Conservation (phyloP, 139 green algal genomes). For the Tetratostichococcus sp. region DNA sequence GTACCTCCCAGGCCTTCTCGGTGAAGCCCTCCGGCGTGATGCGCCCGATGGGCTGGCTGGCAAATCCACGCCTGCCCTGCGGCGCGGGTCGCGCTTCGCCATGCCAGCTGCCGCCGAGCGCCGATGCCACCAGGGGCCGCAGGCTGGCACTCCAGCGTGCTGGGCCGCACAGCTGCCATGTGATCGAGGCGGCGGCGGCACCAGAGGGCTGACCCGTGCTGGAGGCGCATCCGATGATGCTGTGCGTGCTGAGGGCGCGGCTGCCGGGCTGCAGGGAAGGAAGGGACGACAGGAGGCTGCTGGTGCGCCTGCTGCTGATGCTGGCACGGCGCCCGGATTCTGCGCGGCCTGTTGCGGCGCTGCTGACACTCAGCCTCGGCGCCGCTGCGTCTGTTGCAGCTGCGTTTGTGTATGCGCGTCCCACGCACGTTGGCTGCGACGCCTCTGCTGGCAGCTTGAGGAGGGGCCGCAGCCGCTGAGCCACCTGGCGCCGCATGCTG, state of each 20-base stretch:
- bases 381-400: no score
- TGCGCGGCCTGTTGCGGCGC: no score
- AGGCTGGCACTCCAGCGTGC: neutral
- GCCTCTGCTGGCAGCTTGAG: neutral
- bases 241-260: neutral
- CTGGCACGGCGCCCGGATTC: neutral
- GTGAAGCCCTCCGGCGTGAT: constrained; percentile 82
- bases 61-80: neutral
- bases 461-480: neutral
- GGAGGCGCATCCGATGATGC: no score
- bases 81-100: neutral
- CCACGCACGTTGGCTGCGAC: no score
- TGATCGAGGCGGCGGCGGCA: no score
- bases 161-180: no score
- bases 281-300: no score
- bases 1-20: constrained; percentile 78
- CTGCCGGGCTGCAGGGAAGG: neutral
- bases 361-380: no score
- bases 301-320: neutral
- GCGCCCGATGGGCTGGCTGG: neutral
- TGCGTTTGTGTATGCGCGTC: no score
- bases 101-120: neutral
- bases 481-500: neutral
- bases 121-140: neutral
- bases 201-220: no score